Evolutionary conservation across 2,329 filamentous ascomycete species (phyloP).

Genomic region (Claviceps purpurea): DNA sequence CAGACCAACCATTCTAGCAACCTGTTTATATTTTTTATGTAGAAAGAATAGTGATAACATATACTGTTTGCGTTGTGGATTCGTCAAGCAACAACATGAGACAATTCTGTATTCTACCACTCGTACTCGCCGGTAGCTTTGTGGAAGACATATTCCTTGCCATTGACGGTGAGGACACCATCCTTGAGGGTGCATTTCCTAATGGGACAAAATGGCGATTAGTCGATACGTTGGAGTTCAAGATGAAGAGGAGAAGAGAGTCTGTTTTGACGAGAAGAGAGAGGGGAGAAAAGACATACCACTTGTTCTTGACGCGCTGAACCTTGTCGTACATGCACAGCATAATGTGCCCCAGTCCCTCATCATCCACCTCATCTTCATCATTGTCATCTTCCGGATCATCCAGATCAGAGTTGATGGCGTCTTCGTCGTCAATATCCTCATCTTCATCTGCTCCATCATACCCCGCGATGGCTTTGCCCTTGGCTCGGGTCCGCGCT

Average conservation of each 20-base stretch:
- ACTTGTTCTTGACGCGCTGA: slow-evolving; percentile 97
- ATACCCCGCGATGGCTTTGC: slow-evolving; percentile 31
- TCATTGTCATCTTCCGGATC: slow-evolving; percentile 78
- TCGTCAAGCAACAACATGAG: neutral
- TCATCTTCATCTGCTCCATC: slow-evolving; percentile 53
- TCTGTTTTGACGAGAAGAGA: neutral
- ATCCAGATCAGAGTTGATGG: slow-evolving; percentile 96
- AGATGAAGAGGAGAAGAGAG: slow-evolving; percentile 5
- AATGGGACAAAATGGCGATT: neutral
- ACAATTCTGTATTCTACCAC: slow-evolving; percentile 48
- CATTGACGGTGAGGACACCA: slow-evolving; percentile 82
- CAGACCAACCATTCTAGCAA: too few species aligned
- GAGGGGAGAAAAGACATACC: slow-evolving; percentile 33
- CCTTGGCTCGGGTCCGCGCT: slow-evolving; percentile 9
- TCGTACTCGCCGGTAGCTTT: slow-evolving; percentile 96
- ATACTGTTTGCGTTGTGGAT: neutral
- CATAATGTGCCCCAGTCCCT: slow-evolving; percentile 79
- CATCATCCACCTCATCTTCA: slow-evolving; percentile 79
- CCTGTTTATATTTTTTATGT: too few species aligned
- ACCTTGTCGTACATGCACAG: slow-evolving; percentile 99
- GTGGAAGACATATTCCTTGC: slow-evolving; percentile 95
- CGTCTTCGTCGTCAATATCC: slow-evolving; percentile 68
- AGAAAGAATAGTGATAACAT: neutral
- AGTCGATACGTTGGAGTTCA: neutral
- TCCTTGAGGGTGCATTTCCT: slow-evolving; percentile 98